Evolutionary conservation across 2,329 filamentous ascomycete genomes (phyloP).

Genomic region (Cercospora nicotianae): DNA sequence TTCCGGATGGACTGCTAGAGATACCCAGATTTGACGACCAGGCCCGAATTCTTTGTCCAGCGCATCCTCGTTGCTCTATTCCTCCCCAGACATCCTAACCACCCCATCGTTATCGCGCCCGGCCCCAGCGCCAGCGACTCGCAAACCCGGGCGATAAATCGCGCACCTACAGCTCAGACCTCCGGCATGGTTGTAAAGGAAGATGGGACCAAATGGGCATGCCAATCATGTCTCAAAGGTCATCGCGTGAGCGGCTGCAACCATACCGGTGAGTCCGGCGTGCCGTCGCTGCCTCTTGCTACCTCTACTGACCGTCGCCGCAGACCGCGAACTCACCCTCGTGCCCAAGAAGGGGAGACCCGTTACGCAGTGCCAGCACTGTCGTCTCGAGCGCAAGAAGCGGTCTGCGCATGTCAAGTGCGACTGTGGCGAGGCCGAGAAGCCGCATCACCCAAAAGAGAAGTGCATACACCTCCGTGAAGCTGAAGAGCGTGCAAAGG

Average conservation of each 20-base stretch:
- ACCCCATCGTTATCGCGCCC: not conserved
- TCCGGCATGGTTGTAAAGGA: slow-evolving; percentile 40
- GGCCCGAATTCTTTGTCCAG: slow-evolving; percentile 14
- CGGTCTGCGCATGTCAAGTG: slow-evolving; percentile 93
- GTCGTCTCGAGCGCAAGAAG: slow-evolving; percentile 92
- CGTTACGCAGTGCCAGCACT: slow-evolving; percentile 96
- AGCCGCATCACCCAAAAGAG: slow-evolving; percentile 62
- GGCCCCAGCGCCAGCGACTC: not conserved
- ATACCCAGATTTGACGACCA: slow-evolving; percentile 14
- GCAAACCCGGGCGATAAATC: slow-evolving; percentile 18
- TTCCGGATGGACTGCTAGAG: slow-evolving; percentile 15
- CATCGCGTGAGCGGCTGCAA: slow-evolving; percentile 99
- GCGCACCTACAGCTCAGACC: slow-evolving; percentile 17
- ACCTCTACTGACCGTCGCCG: not conserved
- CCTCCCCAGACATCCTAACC: not conserved
- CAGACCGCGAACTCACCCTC: slow-evolving; percentile 87
- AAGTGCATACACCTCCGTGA: slow-evolving; percentile 48
- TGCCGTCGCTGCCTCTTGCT: not conserved
- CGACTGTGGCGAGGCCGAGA: slow-evolving; percentile 79
- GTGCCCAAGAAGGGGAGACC: slow-evolving; percentile 98
- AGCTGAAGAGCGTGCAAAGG: slow-evolving; percentile 39
- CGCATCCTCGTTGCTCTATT: slow-evolving; percentile 2
- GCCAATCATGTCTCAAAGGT: slow-evolving; percentile 95
- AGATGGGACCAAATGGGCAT: slow-evolving; percentile 96
- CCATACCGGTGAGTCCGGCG: slow-evolving; percentile 73